A percentile compares a stretch with the other conserved stretches of the same genome.
Conservation (phyloP, 164 flowering plant genomes). For the Brasenia schreberi region DNA sequence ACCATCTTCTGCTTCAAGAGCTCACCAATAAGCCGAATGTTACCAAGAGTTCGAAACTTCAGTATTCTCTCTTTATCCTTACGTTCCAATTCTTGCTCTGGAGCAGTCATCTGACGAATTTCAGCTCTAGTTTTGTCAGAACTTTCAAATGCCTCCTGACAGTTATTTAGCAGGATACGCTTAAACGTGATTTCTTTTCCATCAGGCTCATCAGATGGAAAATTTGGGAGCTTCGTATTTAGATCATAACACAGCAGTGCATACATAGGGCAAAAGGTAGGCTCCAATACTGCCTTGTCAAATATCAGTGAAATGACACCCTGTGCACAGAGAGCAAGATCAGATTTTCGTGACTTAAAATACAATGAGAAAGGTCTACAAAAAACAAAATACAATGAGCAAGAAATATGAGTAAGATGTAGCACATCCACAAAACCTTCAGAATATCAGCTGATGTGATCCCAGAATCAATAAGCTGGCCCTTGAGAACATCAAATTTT, state of each 20-base stretch:
- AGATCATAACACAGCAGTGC: conserved; percentile 82
- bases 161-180: too few relatives aligned
- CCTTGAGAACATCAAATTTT: conserved; percentile 90
- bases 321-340: conserved; percentile 17
- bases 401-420: background rate
- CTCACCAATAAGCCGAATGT: conserved; percentile 87
- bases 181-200: conserved; percentile 54
- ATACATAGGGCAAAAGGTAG: conserved; percentile 95
- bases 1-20: conserved; percentile 97
- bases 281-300: conserved; percentile 93
- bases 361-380: too few relatives aligned
- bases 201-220: conserved; percentile 82
- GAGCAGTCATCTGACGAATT: conserved; percentile 68
- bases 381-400: background rate
- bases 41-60: conserved; percentile 86
- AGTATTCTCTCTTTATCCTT: conserved; percentile 69
- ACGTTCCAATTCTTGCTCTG: conserved; percentile 76
- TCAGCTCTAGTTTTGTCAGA: conserved; percentile 16
- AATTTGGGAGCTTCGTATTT: conserved; percentile 72
- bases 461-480: conserved; percentile 88
- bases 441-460: conserved; percentile 85
- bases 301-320: conserved; percentile 73
- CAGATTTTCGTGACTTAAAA: too few relatives aligned
- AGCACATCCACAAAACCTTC: conserved; percentile 32
- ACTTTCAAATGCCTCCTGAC: too few relatives aligned